Conservation (phyloP, 148 eudicot species). For the Rhododendron ferrugineum region DNA sequence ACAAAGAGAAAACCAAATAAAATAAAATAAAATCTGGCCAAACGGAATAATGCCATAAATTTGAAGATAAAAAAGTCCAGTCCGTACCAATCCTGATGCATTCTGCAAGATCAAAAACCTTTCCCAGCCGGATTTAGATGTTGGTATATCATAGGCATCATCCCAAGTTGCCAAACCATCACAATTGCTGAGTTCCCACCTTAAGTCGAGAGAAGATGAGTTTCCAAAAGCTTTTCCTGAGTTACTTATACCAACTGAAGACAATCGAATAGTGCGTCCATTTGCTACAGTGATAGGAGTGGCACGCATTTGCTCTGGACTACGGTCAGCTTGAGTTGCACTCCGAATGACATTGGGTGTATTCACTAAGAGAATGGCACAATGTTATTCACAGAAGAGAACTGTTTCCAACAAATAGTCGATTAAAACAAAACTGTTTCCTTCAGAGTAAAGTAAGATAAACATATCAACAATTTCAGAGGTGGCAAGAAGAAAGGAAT, state of each 20-base stretch:
- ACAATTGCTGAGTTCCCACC: conserved; percentile 62
- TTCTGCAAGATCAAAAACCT: conserved; percentile 65
- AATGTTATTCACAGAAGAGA: conserved; percentile 13
- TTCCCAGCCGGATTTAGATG: conserved; percentile 62
- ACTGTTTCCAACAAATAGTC: not conserved
- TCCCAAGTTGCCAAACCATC: conserved; percentile 63
- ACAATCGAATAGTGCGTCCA: conserved; percentile 72
- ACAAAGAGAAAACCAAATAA: not conserved
- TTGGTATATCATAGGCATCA: conserved; percentile 26
- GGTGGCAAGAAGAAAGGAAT: conserved; percentile 1
- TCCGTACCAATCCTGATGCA: conserved; percentile 66
- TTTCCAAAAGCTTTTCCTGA: conserved; percentile 79
- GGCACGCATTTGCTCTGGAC: conserved; percentile 42
- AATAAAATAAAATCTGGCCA: not conserved
- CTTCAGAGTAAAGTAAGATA: not conserved
- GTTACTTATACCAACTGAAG: conserved; percentile 69
- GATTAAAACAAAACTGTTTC: not conserved
- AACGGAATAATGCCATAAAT: not conserved
- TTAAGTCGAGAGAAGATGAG: conserved; percentile 68
- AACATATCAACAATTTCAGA: not conserved
- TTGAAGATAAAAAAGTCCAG: not conserved
- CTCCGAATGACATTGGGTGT: conserved; percentile 40
- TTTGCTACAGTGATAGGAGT: conserved; percentile 70
- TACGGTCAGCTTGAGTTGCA: conserved; percentile 62
- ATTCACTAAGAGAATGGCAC: conserved; percentile 41